A percentile compares a stretch with the other conserved stretches of the same genome.
Conservation (phyloP, 2,329 filamentous ascomycete species). For the Colletotrichum filicis region DNA sequence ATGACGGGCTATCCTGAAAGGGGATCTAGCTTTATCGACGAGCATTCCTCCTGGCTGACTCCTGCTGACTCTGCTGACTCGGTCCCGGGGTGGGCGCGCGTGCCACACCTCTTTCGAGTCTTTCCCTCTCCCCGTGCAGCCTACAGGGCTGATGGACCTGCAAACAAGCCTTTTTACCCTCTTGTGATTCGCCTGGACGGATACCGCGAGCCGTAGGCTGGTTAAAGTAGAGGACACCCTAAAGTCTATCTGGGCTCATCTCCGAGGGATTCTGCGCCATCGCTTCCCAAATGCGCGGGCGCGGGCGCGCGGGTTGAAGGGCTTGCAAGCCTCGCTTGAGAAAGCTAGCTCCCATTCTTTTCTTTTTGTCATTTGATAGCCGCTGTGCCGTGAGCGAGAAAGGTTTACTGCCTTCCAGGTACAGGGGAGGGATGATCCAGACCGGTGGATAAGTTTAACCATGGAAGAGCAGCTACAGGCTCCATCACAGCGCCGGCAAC, state of each 20-base stretch:
- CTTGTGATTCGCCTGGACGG: not conserved
- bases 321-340: not conserved
- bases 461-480: not conserved
- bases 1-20: not conserved
- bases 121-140: not conserved
- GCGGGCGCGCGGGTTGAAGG: not conserved
- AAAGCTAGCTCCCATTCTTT: not conserved
- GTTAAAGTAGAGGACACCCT: not conserved
- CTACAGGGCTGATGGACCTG: conserved; percentile 12
- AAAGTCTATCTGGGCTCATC: conserved; percentile 9
- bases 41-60: conserved; percentile 1
- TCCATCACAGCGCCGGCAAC: not conserved
- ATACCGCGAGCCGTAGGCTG: not conserved
- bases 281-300: not conserved
- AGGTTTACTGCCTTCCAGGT: not conserved
- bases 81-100: not conserved
- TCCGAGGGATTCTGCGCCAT: not conserved
- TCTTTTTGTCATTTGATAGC: not conserved
- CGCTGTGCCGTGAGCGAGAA: not conserved
- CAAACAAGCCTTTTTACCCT: conserved; percentile 4
- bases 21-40: not conserved
- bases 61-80: not conserved
- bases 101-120: not conserved
- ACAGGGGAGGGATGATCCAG: not conserved
- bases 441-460: not conserved